Percentiles rank a stretch among this genome's conserved stretches.
Evolutionary conservation across 768 basidiomycete species (phyloP).

Genomic region (Lentinula sp.): DNA sequence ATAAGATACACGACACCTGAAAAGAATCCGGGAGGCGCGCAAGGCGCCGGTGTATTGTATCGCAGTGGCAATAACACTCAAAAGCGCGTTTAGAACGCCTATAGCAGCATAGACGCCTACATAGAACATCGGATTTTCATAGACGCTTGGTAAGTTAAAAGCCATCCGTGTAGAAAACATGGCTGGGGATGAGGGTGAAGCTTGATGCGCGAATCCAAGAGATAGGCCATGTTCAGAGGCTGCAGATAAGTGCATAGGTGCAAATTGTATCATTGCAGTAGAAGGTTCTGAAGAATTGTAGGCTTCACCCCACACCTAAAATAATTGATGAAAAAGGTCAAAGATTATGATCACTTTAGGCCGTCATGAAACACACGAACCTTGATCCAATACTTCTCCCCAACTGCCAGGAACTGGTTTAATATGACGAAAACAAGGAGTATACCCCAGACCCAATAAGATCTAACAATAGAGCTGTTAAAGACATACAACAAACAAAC

Average conservation of each 20-base stretch:
- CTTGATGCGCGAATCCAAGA: constrained; percentile 17
- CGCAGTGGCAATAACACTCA: constrained; percentile 37
- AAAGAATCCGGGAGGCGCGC: constrained; percentile 38
- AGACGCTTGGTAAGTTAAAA: constrained; percentile 41
- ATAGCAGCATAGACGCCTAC: constrained; percentile 63
- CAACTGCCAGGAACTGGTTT: constrained; percentile 45
- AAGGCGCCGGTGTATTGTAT: constrained; percentile 60
- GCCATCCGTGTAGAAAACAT: constrained; percentile 12
- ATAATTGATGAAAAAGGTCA: background rate
- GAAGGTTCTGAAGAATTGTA: constrained; percentile 26
- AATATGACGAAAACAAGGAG: constrained; percentile 42
- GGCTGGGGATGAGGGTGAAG: background rate
- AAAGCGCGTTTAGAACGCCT: constrained; percentile 41
- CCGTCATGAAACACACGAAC: constrained; percentile 20
- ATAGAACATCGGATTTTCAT: constrained; percentile 65
- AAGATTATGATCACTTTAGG: background rate
- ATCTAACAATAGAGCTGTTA: constrained; percentile 28
- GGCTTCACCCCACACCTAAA: constrained; percentile 65
- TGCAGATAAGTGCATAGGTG: constrained; percentile 21
- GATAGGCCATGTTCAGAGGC: constrained; percentile 30
- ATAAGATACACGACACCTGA: constrained; percentile 21
- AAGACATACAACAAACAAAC: background rate
- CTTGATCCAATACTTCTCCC: constrained; percentile 75
- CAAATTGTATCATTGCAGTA: constrained; percentile 22
- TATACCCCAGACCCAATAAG: constrained; percentile 64